Percentiles rank a stretch among this genome's conserved stretches.
Evolutionary conservation across 352 stramenopile species (phyloP).

Genomic region (Albugo candida): DNA sequence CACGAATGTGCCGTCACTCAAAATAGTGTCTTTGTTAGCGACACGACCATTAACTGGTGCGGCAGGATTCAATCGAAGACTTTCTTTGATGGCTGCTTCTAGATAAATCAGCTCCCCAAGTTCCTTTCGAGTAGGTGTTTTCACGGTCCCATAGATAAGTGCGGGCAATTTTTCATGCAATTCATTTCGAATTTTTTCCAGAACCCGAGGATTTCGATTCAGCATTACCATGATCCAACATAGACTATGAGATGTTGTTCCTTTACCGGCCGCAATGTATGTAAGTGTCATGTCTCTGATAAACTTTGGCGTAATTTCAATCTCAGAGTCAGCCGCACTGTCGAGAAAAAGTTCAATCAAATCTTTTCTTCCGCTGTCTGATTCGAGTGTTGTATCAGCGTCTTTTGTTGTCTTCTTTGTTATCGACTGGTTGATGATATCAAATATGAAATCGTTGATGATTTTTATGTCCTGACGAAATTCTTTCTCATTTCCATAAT

Average conservation of each 20-base stretch:
- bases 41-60: conserved; percentile 29
- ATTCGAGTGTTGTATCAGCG: neutral
- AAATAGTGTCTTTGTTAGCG: conserved; percentile 21
- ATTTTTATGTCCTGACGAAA: conserved; percentile 14
- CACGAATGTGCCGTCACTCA: conserved; percentile 45
- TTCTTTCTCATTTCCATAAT: conserved; percentile 14
- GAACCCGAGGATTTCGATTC: conserved; percentile 25
- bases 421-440: conserved; percentile 17
- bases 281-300: conserved; percentile 54
- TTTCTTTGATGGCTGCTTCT: conserved; percentile 40
- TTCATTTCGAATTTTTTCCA: conserved; percentile 28
- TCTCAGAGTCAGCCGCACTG: conserved; percentile 1
- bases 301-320: conserved; percentile 11
- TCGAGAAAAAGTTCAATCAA: conserved; percentile 24
- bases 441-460: conserved; percentile 18
- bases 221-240: conserved; percentile 61
- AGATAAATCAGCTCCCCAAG: conserved; percentile 36
- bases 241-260: conserved; percentile 40
- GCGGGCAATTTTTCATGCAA: conserved; percentile 17
- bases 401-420: neutral
- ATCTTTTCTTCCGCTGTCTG: conserved; percentile 8
- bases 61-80: conserved; percentile 36
- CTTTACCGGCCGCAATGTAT: conserved; percentile 46
- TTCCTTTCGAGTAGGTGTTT: conserved; percentile 17
- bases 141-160: conserved; percentile 10